Evolutionary conservation across 2,329 filamentous ascomycete species (phyloP), one percentile per base, ranked within the genome.

Genomic region (Fusarium heterosporum): DNA sequence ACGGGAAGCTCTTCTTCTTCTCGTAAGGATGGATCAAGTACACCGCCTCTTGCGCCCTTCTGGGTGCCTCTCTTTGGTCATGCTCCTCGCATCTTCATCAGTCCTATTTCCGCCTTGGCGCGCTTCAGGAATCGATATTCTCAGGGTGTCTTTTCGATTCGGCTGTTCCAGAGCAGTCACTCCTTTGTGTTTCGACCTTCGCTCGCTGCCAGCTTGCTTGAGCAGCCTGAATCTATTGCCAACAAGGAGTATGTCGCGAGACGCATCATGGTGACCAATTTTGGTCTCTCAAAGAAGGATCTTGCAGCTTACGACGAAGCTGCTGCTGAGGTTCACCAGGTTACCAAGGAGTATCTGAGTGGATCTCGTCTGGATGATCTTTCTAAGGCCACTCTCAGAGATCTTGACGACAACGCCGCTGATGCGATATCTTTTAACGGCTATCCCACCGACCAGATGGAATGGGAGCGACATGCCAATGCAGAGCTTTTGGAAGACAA

Each of bases 401-500:
- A 74, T 19, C 52, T 80, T 2, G 73, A 73, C n/a, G 63, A 66
- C 11, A 70, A 72, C 34, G 73, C 78, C 11, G 70, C 74, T 2
- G 78, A 80, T 43, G 68, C 79, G 4, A 75, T 81, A 45, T 76
- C 78, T 1, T 81, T 81, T 69, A 80, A 78, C 61, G 67, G 68
- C 8, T 76, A 75, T 16, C 69, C 75, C 1, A 73, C 78, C 5
- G 79, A 81, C 43, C 79, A 81, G 59, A 73, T 70, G 45, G 76
- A 76, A 8, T 81, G 79, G 79, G 79, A 81, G 64, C 68, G 74
- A n/a, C 22, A 69, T 7, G 77, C 78, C 0, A 73, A 72, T 1
- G 76, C 76, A 8, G 72, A 73, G 9, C 65, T 75, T 9, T 63
- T 79, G n/a, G 73, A 75, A 25, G 64, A 72, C 19, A 61, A 58